These are phyloP conservation scores for Dactylorhiza incarnata DNA, from an alignment of 106 monocot genomes.

Conservation along the genomic window DNA sequence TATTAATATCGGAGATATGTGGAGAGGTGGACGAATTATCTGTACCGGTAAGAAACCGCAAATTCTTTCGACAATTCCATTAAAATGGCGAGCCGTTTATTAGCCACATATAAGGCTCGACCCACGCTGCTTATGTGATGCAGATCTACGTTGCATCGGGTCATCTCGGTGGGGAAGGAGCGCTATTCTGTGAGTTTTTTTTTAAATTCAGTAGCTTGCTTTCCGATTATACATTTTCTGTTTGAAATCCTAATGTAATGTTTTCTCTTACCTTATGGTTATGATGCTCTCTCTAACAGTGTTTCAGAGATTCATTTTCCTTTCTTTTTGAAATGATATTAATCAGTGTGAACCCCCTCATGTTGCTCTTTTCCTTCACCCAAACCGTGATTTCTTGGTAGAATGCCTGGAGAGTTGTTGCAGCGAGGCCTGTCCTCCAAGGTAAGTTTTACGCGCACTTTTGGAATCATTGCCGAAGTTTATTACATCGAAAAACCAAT, in stretches of 20 bases:
- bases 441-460: conserved; percentile 22
- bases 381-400: conserved; percentile 57
- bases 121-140: conserved; percentile 2
- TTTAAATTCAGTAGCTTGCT: neutral
- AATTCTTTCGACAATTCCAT: neutral
- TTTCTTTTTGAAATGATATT: neutral
- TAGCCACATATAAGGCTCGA: too few relatives aligned
- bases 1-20: conserved; percentile 84
- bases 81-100: neutral
- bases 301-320: neutral
- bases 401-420: conserved; percentile 82
- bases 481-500: neutral
- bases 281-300: conserved; percentile 2
- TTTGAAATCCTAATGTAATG: too few relatives aligned
- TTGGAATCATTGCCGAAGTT: neutral
- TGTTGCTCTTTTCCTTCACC: conserved; percentile 86
- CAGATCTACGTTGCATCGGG: conserved; percentile 90
- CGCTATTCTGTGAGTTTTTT: conserved; percentile 65
- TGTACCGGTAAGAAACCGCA: conserved; percentile 49
- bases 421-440: conserved; percentile 49
- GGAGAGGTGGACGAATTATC: conserved; percentile 88
- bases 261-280: neutral
- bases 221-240: neutral
- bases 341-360: conserved; percentile 15
- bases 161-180: conserved; percentile 50